A percentile compares a stretch with the other conserved stretches of the same genome.
phyloP scores from a whole-genome alignment of 2,329 filamentous ascomycete genomes.

The Ophiosphaerella narmari region DNA sequence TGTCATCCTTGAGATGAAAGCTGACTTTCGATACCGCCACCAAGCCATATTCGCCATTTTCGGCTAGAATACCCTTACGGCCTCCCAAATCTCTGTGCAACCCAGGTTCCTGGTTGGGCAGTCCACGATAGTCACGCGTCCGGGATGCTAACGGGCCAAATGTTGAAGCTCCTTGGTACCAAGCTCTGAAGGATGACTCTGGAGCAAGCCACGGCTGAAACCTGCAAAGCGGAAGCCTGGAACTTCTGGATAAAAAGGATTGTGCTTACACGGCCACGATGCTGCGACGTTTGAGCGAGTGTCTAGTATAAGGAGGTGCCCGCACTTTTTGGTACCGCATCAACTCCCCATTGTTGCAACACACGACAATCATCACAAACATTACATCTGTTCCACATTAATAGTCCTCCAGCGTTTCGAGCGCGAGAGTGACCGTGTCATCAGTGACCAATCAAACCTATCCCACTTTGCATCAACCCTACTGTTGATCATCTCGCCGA shows the following conservation, averaged over 20 bases:
- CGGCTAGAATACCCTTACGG: constrained; percentile 3
- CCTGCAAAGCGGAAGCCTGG: background rate
- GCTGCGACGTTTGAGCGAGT: background rate
- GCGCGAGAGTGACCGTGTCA: too few species aligned
- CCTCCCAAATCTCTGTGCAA: constrained; percentile 3
- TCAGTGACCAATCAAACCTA: background rate
- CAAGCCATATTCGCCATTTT: constrained; percentile 1
- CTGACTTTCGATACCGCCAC: constrained; percentile 10
- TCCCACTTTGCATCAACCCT: background rate
- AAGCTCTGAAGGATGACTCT: background rate
- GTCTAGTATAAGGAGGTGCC: background rate
- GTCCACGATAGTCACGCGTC: constrained; percentile 4
- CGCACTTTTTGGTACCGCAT: background rate
- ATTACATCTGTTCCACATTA: too few species aligned
- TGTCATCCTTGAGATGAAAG: constrained; percentile 1
- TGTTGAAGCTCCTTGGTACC: background rate
- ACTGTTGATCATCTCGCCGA: background rate
- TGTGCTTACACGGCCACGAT: background rate
- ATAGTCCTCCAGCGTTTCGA: too few species aligned
- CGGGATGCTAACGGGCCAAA: background rate
- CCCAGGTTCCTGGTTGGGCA: constrained; percentile 4
- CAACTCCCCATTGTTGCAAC: too few species aligned
- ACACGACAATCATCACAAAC: too few species aligned
- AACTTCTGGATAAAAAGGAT: background rate
- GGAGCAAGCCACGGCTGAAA: constrained; percentile 2